Evolutionary conservation across 306 rosid species (phyloP), one percentile per base, ranked within the genome.

Genomic region (Adenanthera pavonina): DNA sequence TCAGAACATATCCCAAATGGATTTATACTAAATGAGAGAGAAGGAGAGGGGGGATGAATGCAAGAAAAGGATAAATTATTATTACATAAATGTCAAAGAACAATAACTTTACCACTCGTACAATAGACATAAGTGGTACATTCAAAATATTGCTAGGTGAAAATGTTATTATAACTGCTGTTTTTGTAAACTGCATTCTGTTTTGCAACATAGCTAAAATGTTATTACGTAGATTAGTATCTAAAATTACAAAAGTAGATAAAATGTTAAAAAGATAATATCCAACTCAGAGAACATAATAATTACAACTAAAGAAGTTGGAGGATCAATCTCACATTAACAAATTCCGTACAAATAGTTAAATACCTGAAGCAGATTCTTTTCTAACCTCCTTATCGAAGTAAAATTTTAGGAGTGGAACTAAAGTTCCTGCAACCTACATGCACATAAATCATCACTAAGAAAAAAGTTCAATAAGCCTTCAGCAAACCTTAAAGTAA

Each of bases 351-450:
- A 15, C 20, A 65, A 16, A 65, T 15, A 65, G 7, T 65, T 34
- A 1, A 33, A 8, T 86, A 95, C 99, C 99, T 76, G 99, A 95
- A 86, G 93, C 98, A 75, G 99, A 98, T 64, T 98, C 99, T 86
- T 93, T 95, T 82, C 99, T 89, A 76, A 95, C 98, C 86, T 93
- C 99, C 86, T 95, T 98, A 20, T 95, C 98, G 78, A 95, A 95
- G 84, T 95, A 95, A 86, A 95, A 95, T 83, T 95, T 95, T 33
- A 95, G 93, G 76, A 95, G 99, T 0, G 99, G 99, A 86, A 95
- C 96, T 74, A 95, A 82, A 60, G 94, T 95, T 52, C 90, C 96
- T 74, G 99, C 99, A 86, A 95, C 99, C 99, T 96, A 78, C 77
- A 82, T 49, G 61, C 78, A 77, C 34, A 65, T 38, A 78, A 57